These are phyloP conservation scores for Talaromyces albobiverticillius DNA, from an alignment of 2,329 filamentous ascomycete genomes.

Conservation along the genomic window DNA sequence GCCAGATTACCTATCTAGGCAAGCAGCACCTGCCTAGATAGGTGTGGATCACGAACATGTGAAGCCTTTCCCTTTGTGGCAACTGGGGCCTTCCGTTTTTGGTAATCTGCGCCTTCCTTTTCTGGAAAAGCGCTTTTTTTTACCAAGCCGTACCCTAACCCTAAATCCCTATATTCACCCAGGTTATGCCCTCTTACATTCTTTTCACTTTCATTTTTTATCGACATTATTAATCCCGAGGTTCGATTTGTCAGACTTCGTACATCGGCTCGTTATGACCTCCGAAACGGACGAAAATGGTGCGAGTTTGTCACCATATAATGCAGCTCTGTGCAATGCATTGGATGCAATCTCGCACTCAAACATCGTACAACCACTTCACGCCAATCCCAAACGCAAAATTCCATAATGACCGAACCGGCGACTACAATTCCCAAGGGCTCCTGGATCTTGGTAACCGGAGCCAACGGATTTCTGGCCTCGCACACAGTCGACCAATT, in stretches of 20 bases:
- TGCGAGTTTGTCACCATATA: no score
- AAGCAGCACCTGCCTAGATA: no score
- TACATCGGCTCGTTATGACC: no score
- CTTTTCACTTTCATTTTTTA: no score
- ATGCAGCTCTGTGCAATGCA: no score
- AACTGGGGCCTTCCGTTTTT: slow-evolving; percentile 1
- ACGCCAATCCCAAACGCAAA: background rate
- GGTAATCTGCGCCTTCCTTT: slow-evolving; percentile 5
- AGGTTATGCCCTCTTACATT: background rate
- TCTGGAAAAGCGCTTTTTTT: background rate
- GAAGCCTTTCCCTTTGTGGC: background rate
- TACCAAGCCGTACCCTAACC: no score
- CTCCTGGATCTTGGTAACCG: slow-evolving; percentile 9
- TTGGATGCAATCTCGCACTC: background rate
- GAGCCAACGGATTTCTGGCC: slow-evolving; percentile 7
- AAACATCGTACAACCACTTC: background rate
- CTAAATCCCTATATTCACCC: no score
- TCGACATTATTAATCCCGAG: no score
- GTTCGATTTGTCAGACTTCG: no score
- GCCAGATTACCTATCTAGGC: no score
- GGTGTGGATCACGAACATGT: no score
- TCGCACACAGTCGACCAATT: slow-evolving; percentile 5
- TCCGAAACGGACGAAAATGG: no score
- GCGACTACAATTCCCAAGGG: slow-evolving; percentile 3
- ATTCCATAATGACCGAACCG: background rate